A percentile compares a stretch with the other conserved stretches of the same genome.
Evolutionary conservation across 2,329 filamentous ascomycete genomes (phyloP).

Genomic region (Colletotrichum filicis): DNA sequence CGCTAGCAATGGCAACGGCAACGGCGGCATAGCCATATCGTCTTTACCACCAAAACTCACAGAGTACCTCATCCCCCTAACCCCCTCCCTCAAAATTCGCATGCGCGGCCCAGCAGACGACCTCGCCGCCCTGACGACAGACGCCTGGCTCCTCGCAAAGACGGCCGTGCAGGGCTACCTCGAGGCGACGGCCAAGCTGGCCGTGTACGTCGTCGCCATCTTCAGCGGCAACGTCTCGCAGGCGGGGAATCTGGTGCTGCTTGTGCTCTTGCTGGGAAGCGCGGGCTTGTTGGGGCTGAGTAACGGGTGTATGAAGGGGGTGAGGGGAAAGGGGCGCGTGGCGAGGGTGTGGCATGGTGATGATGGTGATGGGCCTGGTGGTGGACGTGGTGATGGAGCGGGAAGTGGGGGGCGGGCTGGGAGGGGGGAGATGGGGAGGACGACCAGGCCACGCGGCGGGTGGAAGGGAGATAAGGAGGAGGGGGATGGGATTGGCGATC

Average conservation of each 20-base stretch:
- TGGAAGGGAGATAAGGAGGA: not conserved
- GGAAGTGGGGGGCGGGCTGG: not conserved
- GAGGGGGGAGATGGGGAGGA: not conserved
- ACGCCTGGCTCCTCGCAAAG: slow-evolving; percentile 65
- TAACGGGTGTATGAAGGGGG: slow-evolving; percentile 58
- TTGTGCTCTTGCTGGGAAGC: slow-evolving; percentile 62
- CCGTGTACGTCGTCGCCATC: slow-evolving; percentile 67
- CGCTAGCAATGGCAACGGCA: not conserved
- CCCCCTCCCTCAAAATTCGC: slow-evolving; percentile 60
- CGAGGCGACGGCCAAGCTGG: slow-evolving; percentile 63
- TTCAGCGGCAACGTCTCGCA: slow-evolving; percentile 66
- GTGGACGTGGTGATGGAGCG: not conserved
- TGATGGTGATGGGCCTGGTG: not conserved
- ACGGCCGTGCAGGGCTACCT: slow-evolving; percentile 62
- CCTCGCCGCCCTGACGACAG: slow-evolving; percentile 68
- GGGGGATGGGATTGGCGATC: not conserved
- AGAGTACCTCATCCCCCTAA: slow-evolving; percentile 65
- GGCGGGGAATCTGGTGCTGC: slow-evolving; percentile 61
- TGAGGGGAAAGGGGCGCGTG: slow-evolving; percentile 64
- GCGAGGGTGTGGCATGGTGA: slow-evolving; percentile 41
- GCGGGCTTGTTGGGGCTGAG: slow-evolving; percentile 64
- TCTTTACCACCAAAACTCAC: slow-evolving; percentile 40
- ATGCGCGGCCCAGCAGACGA: slow-evolving; percentile 66
- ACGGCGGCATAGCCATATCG: not conserved
- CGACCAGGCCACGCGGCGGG: not conserved